Percentiles rank a stretch among this genome's conserved stretches.
These are phyloP conservation scores for Singerocomus rubriflavus DNA, from an alignment of 1,284 basidiomycete species.

Conservation along the genomic window DNA sequence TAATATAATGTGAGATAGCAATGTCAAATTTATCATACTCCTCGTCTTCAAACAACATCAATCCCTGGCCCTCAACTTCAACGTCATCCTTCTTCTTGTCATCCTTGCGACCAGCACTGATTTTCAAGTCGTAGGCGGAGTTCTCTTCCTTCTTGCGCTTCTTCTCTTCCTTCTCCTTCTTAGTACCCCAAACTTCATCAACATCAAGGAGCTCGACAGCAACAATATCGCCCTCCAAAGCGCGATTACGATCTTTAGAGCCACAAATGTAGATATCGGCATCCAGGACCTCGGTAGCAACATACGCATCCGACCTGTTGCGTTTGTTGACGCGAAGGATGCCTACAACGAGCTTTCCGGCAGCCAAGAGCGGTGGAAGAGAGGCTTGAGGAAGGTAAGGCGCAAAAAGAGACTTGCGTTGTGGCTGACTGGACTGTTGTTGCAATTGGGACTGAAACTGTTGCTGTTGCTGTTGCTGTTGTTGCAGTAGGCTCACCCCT, in stretches of 20 bases:
- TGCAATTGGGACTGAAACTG: constrained; percentile 87
- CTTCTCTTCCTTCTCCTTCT: constrained; percentile 99
- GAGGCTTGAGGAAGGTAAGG: constrained; percentile 98
- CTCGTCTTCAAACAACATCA: constrained; percentile 96
- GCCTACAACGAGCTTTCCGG: constrained; percentile 97
- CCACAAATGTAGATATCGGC: constrained; percentile 99
- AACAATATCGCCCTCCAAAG: constrained; percentile 97
- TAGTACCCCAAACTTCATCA: constrained; percentile 97
- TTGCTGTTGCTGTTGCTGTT: constrained; percentile 77
- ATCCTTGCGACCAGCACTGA: constrained; percentile 77
- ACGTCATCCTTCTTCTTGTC: constrained; percentile 99
- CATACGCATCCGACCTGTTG: constrained; percentile 98
- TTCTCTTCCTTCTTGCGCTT: constrained; percentile 99
- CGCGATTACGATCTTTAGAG: constrained; percentile 98
- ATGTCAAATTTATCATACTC: constrained; percentile 54
- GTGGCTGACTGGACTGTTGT: constrained; percentile 84
- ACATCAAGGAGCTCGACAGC: constrained; percentile 98
- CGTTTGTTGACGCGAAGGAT: constrained; percentile 98
- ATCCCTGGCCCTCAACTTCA: constrained; percentile 97
- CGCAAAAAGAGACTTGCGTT: constrained; percentile 98
- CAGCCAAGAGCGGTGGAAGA: constrained; percentile 93
- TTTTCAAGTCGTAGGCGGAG: constrained; percentile 82
- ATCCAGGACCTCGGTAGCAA: constrained; percentile 98
- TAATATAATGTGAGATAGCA: neutral
- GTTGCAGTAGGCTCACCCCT: constrained; percentile 75